phyloP scores from a whole-genome alignment of 352 stramenopile species.

The Pythium volutum region DNA sequence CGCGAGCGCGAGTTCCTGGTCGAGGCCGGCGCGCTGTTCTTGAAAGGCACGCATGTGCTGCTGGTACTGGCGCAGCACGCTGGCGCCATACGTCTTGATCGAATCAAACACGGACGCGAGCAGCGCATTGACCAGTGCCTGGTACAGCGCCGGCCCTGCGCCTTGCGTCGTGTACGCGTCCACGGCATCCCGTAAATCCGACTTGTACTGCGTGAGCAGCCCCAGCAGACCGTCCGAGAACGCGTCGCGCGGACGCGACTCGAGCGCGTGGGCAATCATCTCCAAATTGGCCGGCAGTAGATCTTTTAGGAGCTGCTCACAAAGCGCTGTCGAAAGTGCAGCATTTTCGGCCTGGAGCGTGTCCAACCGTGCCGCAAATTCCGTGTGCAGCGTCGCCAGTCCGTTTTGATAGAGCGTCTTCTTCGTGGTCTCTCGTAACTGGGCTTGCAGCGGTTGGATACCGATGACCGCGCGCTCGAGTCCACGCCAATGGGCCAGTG shows the following conservation, averaged over 20 bases:
- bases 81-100: constrained; percentile 41
- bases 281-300: constrained; percentile 43
- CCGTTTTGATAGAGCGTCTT: constrained; percentile 31
- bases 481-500: constrained; percentile 10
- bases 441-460: constrained; percentile 3
- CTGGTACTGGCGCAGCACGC: constrained; percentile 52
- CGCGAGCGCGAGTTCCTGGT: constrained; percentile 26
- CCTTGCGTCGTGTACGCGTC: constrained; percentile 34
- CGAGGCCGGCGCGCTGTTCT: constrained; percentile 30
- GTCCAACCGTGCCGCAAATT: constrained; percentile 17
- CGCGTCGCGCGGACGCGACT: constrained; percentile 33
- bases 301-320: constrained; percentile 18
- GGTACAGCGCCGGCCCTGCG: constrained; percentile 28
- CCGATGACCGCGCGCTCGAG: constrained; percentile 1
- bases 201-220: constrained; percentile 60
- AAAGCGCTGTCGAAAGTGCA: constrained; percentile 11
- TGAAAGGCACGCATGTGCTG: constrained; percentile 32
- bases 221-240: constrained; percentile 51
- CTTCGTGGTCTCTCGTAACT: constrained; percentile 26
- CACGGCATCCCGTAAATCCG: constrained; percentile 41
- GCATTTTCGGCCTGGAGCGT: constrained; percentile 19
- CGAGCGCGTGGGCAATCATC: constrained; percentile 34
- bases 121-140: constrained; percentile 35
- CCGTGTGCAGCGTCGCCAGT: constrained; percentile 22
- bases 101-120: constrained; percentile 36